Percentiles rank a stretch among this genome's conserved stretches.
Evolutionary conservation across 805 yeast species (phyloP).

Genomic region (Candida palmyrensis): DNA sequence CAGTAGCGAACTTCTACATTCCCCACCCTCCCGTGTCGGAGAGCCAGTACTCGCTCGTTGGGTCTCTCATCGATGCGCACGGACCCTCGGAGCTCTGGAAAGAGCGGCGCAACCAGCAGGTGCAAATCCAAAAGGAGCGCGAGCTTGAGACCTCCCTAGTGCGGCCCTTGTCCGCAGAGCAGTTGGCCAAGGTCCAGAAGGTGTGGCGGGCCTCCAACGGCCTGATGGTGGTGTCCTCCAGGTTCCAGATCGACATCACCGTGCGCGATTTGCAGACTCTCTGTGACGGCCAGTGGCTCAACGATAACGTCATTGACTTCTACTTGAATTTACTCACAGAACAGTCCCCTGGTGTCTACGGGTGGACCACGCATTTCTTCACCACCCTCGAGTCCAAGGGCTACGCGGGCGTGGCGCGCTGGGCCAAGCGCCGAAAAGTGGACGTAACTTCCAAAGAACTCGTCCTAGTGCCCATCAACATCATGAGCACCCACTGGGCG

Average conservation of each 20-base stretch:
- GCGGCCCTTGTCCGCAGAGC: conserved; percentile 23
- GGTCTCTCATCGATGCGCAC: conserved; percentile 1
- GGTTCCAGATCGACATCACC: conserved; percentile 52
- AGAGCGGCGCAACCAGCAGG: background rate
- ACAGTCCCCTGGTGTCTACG: conserved; percentile 42
- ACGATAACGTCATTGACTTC: conserved; percentile 85
- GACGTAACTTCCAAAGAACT: conserved; percentile 57
- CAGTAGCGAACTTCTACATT: conserved; percentile 2
- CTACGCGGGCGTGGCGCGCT: conserved; percentile 44
- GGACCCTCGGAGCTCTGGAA: background rate
- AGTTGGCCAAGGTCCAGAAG: conserved; percentile 25
- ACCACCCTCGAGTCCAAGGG: conserved; percentile 69
- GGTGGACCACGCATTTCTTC: conserved; percentile 87
- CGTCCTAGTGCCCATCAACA: conserved; percentile 81
- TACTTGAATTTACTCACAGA: conserved; percentile 56
- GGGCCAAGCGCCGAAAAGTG: conserved; percentile 23
- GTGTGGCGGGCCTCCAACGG: conserved; percentile 23
- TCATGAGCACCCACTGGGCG: conserved; percentile 87
- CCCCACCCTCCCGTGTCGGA: conserved; percentile 1
- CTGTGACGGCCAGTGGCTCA: conserved; percentile 73
- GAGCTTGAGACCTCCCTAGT: conserved; percentile 7
- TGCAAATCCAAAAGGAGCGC: conserved; percentile 4
- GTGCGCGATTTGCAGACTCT: conserved; percentile 69
- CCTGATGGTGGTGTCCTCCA: conserved; percentile 22
- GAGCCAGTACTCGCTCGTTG: conserved; percentile 2